Conservation (phyloP, 768 basidiomycete species). For the Guyanaporus albipodus region DNA sequence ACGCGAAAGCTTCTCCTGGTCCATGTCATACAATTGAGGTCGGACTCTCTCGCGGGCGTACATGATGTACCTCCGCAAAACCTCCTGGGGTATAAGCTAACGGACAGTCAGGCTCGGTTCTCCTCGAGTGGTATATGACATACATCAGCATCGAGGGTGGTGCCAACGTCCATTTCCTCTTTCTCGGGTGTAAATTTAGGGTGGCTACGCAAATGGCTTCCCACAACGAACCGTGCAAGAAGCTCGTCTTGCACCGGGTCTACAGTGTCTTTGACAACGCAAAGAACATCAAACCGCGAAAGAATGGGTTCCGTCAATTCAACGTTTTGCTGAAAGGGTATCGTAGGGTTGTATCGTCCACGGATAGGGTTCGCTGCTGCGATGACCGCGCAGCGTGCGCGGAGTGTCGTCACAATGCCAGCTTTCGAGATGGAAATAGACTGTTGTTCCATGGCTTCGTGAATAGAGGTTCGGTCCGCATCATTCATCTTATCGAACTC, state of each 20-base stretch:
- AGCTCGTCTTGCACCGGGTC: constrained; percentile 97
- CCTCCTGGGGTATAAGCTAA: constrained; percentile 94
- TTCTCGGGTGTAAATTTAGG: constrained; percentile 82
- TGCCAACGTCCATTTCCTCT: constrained; percentile 94
- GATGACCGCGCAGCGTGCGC: constrained; percentile 95
- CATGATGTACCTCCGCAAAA: constrained; percentile 98
- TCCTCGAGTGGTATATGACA: constrained; percentile 27
- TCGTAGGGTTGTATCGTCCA: constrained; percentile 96
- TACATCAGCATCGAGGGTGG: constrained; percentile 86
- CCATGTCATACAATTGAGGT: constrained; percentile 92
- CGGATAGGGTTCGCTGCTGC: constrained; percentile 98
- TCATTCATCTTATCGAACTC: constrained; percentile 99
- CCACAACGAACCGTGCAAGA: constrained; percentile 96
- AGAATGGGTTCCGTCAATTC: constrained; percentile 97
- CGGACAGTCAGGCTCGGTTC: constrained; percentile 7
- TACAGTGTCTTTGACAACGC: constrained; percentile 96
- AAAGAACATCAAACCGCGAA: constrained; percentile 96
- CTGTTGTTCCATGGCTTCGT: constrained; percentile 99
- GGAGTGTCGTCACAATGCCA: constrained; percentile 96
- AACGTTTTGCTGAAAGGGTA: constrained; percentile 97
- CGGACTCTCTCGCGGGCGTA: constrained; percentile 91
- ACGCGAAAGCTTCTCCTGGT: constrained; percentile 91
- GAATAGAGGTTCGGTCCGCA: constrained; percentile 94
- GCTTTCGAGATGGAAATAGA: constrained; percentile 99
- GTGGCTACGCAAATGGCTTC: constrained; percentile 91